phyloP scores from a whole-genome alignment of 495 filamentous ascomycete species.

The Xylaria scruposa region DNA sequence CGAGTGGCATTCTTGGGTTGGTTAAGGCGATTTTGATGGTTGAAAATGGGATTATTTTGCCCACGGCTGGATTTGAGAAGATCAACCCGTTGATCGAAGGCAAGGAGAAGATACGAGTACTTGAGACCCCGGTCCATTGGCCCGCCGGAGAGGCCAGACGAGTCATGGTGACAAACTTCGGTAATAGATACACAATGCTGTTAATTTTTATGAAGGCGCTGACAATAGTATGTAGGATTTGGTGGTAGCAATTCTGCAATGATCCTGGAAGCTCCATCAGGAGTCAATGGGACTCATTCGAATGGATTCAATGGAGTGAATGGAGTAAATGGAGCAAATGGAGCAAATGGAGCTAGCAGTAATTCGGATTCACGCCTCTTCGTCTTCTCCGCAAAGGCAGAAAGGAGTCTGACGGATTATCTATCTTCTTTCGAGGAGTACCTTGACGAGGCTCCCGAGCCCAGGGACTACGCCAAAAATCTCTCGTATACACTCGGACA shows the following conservation, averaged over 20 bases:
- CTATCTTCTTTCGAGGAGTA: conserved; percentile 29
- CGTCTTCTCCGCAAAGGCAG: conserved; percentile 50
- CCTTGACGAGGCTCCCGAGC: conserved; percentile 20
- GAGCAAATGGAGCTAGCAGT: not conserved
- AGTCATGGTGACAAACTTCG: conserved; percentile 47
- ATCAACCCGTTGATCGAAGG: conserved; percentile 43
- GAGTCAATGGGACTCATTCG: not conserved
- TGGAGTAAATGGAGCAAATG: conserved; percentile 13
- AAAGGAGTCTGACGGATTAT: conserved; percentile 44
- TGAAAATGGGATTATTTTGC: conserved; percentile 55
- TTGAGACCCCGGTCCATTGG: conserved; percentile 42
- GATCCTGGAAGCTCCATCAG: not conserved
- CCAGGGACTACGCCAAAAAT: conserved; percentile 40
- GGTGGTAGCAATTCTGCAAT: conserved; percentile 41
- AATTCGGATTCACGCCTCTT: conserved; percentile 39
- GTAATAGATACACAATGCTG: not conserved
- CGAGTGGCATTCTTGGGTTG: conserved; percentile 57
- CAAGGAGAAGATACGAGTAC: conserved; percentile 47
- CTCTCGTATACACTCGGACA: conserved; percentile 47
- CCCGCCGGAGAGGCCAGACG: conserved; percentile 40
- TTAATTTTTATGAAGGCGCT: not conserved
- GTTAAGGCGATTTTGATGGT: conserved; percentile 62
- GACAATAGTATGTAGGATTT: conserved; percentile 39
- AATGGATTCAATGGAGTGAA: not conserved
- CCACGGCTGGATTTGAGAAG: conserved; percentile 52